A percentile compares a stretch with the other conserved stretches of the same genome.
Conservation (phyloP, 305 asterid species). For the Rubia peregrina region DNA sequence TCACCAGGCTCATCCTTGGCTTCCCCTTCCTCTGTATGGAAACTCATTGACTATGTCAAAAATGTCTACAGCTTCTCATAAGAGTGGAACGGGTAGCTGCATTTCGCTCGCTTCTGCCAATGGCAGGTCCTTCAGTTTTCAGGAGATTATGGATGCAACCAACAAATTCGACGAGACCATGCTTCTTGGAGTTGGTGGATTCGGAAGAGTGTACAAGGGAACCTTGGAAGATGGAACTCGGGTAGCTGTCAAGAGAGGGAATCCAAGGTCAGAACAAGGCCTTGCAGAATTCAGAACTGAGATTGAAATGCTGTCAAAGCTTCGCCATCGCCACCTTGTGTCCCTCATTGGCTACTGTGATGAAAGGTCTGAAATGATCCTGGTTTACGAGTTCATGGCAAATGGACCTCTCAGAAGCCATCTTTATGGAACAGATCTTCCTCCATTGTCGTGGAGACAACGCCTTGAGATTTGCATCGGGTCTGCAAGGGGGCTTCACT, state of each 20-base stretch:
- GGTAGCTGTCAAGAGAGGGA: conserved; percentile 95
- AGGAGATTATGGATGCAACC: conserved; percentile 88
- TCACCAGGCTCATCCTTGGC: conserved; percentile 68
- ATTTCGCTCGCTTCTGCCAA: conserved; percentile 71
- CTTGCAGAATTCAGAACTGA: conserved; percentile 93
- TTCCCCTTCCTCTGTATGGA: conserved; percentile 78
- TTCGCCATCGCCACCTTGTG: conserved; percentile 95
- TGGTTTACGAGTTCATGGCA: conserved; percentile 96
- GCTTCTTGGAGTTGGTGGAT: conserved; percentile 99
- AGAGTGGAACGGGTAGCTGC: conserved; percentile 92
- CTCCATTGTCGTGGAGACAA: conserved; percentile 81
- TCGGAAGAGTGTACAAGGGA: conserved; percentile 95
- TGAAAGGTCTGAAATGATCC: conserved; percentile 94
- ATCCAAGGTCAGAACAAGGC: conserved; percentile 96
- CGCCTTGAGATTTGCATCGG: conserved; percentile 98
- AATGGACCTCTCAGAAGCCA: conserved; percentile 98
- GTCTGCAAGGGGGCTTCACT: conserved; percentile 94
- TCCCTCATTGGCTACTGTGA: conserved; percentile 96
- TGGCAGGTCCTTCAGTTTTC: conserved; percentile 81
- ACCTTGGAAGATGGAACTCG: conserved; percentile 76
- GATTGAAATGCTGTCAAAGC: conserved; percentile 94
- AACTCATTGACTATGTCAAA: conserved; percentile 81
- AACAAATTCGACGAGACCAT: conserved; percentile 73
- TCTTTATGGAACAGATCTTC: conserved; percentile 88
- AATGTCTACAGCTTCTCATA: conserved; percentile 79